phyloP scores from a whole-genome alignment of 2,329 filamentous ascomycete species.

The Lasiodiplodia hormozganensis region DNA sequence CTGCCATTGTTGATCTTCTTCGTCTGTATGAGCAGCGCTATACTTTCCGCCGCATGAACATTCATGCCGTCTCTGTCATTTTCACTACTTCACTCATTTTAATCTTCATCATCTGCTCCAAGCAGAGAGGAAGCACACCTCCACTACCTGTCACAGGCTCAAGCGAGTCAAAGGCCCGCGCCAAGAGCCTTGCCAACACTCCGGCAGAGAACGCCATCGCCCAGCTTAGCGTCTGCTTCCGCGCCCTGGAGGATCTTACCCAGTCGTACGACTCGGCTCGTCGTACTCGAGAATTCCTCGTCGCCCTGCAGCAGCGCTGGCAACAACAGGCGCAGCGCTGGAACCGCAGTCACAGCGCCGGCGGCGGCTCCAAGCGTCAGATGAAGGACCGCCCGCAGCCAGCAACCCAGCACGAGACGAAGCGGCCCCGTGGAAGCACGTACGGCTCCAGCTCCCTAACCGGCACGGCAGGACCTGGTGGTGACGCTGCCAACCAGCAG shows the following conservation, averaged over 20 bases:
- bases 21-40: slow-evolving; percentile 36
- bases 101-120: slow-evolving; percentile 31
- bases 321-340: slow-evolving; percentile 12
- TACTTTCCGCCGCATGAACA: slow-evolving; percentile 30
- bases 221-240: slow-evolving; percentile 29
- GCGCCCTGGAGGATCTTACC: slow-evolving; percentile 27
- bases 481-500: background rate
- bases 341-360: background rate
- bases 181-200: background rate
- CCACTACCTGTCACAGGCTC: slow-evolving; percentile 1
- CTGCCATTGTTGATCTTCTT: slow-evolving; percentile 47
- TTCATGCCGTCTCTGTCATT: slow-evolving; percentile 31
- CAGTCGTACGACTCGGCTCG: slow-evolving; percentile 27
- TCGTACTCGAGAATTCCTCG: slow-evolving; percentile 27
- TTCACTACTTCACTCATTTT: slow-evolving; percentile 31
- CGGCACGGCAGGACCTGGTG: background rate
- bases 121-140: slow-evolving; percentile 22
- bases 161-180: background rate
- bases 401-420: slow-evolving; percentile 18
- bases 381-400: slow-evolving; percentile 14
- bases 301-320: slow-evolving; percentile 28
- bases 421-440: slow-evolving; percentile 24
- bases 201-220: slow-evolving; percentile 23
- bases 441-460: slow-evolving; percentile 15
- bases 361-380: slow-evolving; percentile 18